Evolutionary conservation across 1,284 basidiomycete species (phyloP).

Genomic region (Kwoniella shivajii): DNA sequence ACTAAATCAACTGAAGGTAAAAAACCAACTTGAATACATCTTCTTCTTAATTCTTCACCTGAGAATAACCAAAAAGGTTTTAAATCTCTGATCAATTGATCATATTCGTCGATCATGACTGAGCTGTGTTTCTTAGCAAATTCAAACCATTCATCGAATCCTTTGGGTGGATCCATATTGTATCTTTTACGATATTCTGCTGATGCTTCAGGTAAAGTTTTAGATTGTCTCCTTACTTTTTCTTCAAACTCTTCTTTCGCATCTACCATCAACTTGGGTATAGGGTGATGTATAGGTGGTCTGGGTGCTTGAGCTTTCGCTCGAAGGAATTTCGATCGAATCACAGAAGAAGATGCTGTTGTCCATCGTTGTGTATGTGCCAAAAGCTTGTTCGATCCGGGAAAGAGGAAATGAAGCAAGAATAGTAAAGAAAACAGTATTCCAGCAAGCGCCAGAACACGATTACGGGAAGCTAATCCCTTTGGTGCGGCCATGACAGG

Average conservation of each 20-base stretch:
- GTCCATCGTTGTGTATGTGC: constrained; percentile 47
- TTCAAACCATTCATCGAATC: constrained; percentile 85
- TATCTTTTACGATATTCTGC: constrained; percentile 78
- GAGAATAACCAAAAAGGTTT: constrained; percentile 75
- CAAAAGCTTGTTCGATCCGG: constrained; percentile 34
- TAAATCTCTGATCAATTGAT: constrained; percentile 75
- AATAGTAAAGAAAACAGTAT: constrained; percentile 32
- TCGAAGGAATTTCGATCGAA: constrained; percentile 52
- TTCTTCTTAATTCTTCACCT: constrained; percentile 69
- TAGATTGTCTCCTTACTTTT: constrained; percentile 73
- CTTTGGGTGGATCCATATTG: constrained; percentile 74
- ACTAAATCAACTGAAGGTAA: constrained; percentile 83
- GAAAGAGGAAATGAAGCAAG: constrained; percentile 41
- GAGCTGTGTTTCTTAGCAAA: constrained; percentile 75
- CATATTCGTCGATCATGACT: constrained; percentile 87
- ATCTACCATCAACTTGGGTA: constrained; percentile 75
- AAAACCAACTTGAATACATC: constrained; percentile 73
- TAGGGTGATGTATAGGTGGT: constrained; percentile 67
- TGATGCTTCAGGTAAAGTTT: constrained; percentile 71
- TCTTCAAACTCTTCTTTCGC: constrained; percentile 68
- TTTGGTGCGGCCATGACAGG: constrained; percentile 17
- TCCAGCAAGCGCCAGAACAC: constrained; percentile 31
- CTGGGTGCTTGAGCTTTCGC: constrained; percentile 43
- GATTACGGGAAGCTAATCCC: constrained; percentile 31
- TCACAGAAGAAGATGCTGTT: constrained; percentile 48